Evolutionary conservation across 495 filamentous ascomycete genomes (phyloP).

Genomic region (Penicillium antarcticum): DNA sequence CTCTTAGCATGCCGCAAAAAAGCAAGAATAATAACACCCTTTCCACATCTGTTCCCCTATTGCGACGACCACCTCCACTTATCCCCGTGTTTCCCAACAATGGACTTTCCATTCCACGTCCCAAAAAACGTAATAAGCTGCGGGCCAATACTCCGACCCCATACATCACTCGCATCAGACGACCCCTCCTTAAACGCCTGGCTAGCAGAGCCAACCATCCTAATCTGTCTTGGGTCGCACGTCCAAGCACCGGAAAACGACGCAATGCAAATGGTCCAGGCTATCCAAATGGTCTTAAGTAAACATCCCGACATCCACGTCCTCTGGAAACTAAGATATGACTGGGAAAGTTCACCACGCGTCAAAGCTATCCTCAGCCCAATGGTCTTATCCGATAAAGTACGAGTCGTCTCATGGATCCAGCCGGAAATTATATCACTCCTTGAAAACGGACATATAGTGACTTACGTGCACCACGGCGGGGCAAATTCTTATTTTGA

Average conservation of each 20-base stretch:
- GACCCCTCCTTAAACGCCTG: slow-evolving; percentile 44
- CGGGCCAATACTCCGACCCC: slow-evolving; percentile 41
- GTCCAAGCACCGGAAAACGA: slow-evolving; percentile 35
- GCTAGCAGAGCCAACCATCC: slow-evolving; percentile 44
- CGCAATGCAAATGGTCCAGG: slow-evolving; percentile 33
- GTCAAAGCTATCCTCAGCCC: slow-evolving; percentile 14
- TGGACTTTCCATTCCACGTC: slow-evolving; percentile 41
- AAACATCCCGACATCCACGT: slow-evolving; percentile 34
- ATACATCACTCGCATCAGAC: slow-evolving; percentile 28
- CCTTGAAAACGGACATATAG: slow-evolving; percentile 42
- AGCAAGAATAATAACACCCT: slow-evolving; percentile 21
- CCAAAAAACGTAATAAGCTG: slow-evolving; percentile 45
- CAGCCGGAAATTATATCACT: slow-evolving; percentile 44
- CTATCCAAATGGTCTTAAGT: slow-evolving; percentile 27
- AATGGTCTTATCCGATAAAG: slow-evolving; percentile 18
- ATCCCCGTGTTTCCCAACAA: slow-evolving; percentile 35
- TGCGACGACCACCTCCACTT: slow-evolving; percentile 33
- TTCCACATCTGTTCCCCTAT: slow-evolving; percentile 34
- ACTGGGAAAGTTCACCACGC: slow-evolving; percentile 12
- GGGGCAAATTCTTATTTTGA: slow-evolving; percentile 54
- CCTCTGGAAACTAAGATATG: slow-evolving; percentile 47
- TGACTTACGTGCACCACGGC: slow-evolving; percentile 50
- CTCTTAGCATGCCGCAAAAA: slow-evolving; percentile 18
- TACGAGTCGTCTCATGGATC: slow-evolving; percentile 39
- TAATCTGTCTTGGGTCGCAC: slow-evolving; percentile 49